Evolutionary conservation across 2,329 filamentous ascomycete genomes (phyloP), one percentile per base, ranked within the genome.

Genomic region (Orbilia brochopaga): DNA sequence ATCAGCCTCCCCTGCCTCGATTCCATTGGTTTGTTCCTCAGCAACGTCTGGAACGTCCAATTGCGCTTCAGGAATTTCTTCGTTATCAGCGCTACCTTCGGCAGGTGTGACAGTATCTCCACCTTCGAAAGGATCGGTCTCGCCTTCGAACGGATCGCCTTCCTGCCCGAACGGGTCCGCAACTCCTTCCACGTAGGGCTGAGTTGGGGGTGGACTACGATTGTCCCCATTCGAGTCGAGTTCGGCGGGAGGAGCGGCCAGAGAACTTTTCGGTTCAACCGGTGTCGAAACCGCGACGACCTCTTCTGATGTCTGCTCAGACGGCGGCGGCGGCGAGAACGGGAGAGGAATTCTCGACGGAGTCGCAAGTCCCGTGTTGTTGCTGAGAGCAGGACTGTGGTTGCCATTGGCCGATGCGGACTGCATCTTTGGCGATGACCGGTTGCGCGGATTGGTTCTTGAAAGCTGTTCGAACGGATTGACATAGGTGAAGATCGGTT

Each of bases 391-490:
- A 78, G 75, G 6, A 75, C 72, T 46, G 78, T 77, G 52, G 65
- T 66, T 78, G 77, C 55, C 78, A 77, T 75, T 69, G 5, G 44
- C 40, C 37, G 58, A 42, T 19, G 32, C 24, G 2, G 35, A 27
- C 15, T 69, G 65, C 27, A 53, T 62, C 35, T 83, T 83, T n/a
- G 84, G 82, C 24, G 83, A 32, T 8, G 27, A 84, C 61, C 81
- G 81, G 74, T 85, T 86, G 58, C 85, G 84, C 40, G 87, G 86
- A 73, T 87, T 89, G 1, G 86, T 86, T 48, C 87, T 86, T 65
- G 86, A 85, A 73, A 90, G 81, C 76, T 88, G 84, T 66, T 90
- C 87, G 76, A 90, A 90, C 0, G 88, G 88, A 76, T 90, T 90
- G 76, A 87, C 83, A 79, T 90, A 90, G 27, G 84, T 89, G 78